These are phyloP conservation scores for Gossypium longicalyx DNA, from an alignment of 345 rosid species.

Conservation along the genomic window DNA sequence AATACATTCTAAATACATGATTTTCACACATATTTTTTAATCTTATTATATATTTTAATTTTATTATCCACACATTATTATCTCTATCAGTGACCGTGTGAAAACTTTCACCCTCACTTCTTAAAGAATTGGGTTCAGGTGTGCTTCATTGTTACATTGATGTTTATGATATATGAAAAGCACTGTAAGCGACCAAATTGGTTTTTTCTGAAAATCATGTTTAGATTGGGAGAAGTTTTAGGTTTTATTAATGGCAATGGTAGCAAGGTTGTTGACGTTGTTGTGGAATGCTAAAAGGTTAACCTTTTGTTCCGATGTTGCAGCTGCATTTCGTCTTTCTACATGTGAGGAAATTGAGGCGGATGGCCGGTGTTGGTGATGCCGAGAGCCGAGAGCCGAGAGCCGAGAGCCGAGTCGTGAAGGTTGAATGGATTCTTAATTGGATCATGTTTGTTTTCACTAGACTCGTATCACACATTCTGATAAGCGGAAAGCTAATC, in stretches of 20 bases:
- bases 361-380: constrained; percentile 83
- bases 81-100: no score
- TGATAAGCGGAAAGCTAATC: constrained; percentile 66
- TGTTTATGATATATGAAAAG: not conserved
- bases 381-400: constrained; percentile 36
- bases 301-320: not conserved
- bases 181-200: not conserved
- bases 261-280: not conserved
- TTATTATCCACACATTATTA: no score
- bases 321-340: constrained; percentile 90
- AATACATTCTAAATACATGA: no score
- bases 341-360: constrained; percentile 73
- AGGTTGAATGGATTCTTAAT: constrained; percentile 70
- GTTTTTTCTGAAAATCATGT: no score
- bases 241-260: no score
- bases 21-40: no score
- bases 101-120: no score
- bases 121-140: not conserved
- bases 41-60: no score
- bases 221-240: not conserved
- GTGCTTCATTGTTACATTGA: not conserved
- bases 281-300: not conserved
- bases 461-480: constrained; percentile 49
- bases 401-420: constrained; percentile 40
- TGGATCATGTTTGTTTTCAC: constrained; percentile 62